Base-by-base conservation (phyloP, 2,329 filamentous ascomycete genomes). In the Stemphylium vesicarium region DNA sequence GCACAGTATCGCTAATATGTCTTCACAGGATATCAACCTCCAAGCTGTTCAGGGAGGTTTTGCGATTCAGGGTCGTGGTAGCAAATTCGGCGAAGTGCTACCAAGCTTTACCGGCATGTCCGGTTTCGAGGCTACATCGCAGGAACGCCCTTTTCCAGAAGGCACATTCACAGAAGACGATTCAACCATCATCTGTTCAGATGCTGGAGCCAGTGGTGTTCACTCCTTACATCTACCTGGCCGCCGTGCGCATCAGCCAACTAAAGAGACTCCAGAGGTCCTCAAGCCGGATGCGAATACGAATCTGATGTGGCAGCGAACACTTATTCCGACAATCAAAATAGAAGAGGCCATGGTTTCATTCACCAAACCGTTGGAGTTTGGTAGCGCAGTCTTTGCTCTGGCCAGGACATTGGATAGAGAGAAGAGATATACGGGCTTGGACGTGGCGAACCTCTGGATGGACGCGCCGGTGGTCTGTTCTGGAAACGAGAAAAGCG, bases 261-360 rank as follows among this genome's bases (percentile, higher is more conserved):
- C 20, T 22, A 6, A 10, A 45, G 7, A 33, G 9, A 16, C 15
- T 2, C 26, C 49, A 3, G 52, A 70, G 6, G 33, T 68, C 2
- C 57, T 73, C 4, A 74, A 74, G 42, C 71, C 71, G 16, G 71
- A 74, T 47, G 70, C 71, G 2, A 74, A 74, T 47, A 74, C 71
- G 2, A 73, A 73, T 45, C 39, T 74, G 3, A 67, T 73, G 8
- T 73, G 69, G 70, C 71, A 73, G 43, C 57, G 71, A 8, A 72
- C 70, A 3, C 48, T 73, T 11, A 73, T 74, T 6, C 71, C 71
- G 0, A 70, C 61, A 0, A 32, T 72, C 0, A 54, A 44, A 12
- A 26, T 54, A 0, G 50, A 64, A 2, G 47, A 51, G 1, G 18
- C 13, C 1, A 18, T 32, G 1, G 1, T 16, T 12, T 0, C 18